A percentile compares a stretch with the other conserved stretches of the same genome.
Conservation (phyloP, 805 yeast species). For the Starmerella stellata region DNA sequence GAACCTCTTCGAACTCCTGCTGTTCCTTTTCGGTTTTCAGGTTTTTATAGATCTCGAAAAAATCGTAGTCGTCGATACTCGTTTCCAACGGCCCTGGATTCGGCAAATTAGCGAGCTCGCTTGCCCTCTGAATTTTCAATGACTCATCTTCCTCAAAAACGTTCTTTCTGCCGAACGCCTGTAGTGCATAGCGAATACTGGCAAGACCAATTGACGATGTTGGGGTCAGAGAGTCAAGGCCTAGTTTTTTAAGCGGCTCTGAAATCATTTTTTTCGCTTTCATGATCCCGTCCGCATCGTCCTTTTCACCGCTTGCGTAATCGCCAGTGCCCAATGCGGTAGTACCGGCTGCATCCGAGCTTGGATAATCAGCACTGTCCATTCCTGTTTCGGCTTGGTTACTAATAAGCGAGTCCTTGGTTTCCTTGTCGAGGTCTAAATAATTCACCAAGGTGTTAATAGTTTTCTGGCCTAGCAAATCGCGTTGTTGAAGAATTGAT, state of each 20-base stretch:
- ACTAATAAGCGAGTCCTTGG: no score
- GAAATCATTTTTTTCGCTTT: no score
- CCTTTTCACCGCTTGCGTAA: no score
- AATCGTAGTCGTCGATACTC: conserved; percentile 31
- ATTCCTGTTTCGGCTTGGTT: no score
- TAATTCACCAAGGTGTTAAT: no score
- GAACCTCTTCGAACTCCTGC: conserved; percentile 38
- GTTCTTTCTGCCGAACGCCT: background rate
- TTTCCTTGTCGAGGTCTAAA: no score
- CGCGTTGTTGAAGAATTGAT: conserved; percentile 31
- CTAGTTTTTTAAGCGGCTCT: conserved; percentile 33
- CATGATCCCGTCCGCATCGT: no score
- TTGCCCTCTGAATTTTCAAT: conserved; percentile 13
- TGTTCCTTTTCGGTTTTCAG: conserved; percentile 30
- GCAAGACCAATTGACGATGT: conserved; percentile 66
- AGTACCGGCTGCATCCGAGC: no score
- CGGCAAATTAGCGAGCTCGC: conserved; percentile 18
- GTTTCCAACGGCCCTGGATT: conserved; percentile 20
- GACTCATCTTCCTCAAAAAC: conserved; percentile 28
- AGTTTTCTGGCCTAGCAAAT: conserved; percentile 37
- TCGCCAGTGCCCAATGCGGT: no score
- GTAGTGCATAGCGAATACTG: conserved; percentile 54
- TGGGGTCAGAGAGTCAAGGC: conserved; percentile 35
- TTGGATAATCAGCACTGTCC: no score
- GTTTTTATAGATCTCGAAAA: conserved; percentile 44